Base-by-base conservation (phyloP, 2,329 filamentous ascomycete species). In the Cercospora zeae-maydis region DNA sequence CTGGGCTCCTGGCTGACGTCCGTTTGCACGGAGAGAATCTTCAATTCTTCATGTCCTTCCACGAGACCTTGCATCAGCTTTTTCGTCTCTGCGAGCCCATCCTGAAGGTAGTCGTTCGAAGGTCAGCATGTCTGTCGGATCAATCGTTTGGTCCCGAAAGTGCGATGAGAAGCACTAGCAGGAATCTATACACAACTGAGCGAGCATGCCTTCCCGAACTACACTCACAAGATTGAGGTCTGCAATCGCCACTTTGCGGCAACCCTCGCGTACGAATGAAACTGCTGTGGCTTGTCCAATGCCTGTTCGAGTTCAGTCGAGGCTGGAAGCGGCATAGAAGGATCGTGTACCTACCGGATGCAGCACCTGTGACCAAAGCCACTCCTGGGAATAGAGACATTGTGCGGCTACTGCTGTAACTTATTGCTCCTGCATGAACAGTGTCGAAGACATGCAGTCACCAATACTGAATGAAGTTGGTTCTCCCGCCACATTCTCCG, bases 211-310 rank as follows among this genome's bases (percentile, higher is more conserved):
- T 2, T 30, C 3, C 5, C 13, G 42, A 30, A 27, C 42, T 9
- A 49, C 42, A 49, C 42, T 27, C 24, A 49, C 42, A 49, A 24
- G 21, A 59, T 78, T 75, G 14, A 71, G 73, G 58, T 81, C 80
- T 8, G 77, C 74, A 9, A 82, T 74, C 11, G 75, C 75, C 56
- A 83, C 76, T 39, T 74, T 75, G 5, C 64, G 68, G 65, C 80
- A 82, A 51, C 80, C 80, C 69, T 81, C 79, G 8, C 66, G 69
- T 1, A 77, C 78, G 65, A 82, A 81, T 0, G 80, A 77, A 14
- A 78, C 65, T 16, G 80, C 78, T 14, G 75, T 76, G 45, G 77
- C 76, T 39, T 76, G 74, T 10, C 79, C 79, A 59, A 81, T 81
- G 14, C 78, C 79, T 80, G 24, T n/a, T 33, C 24, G 42, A 52